phyloP scores from a whole-genome alignment of 2,329 filamentous ascomycete species.

The Aspergillus pseudotamarii region DNA sequence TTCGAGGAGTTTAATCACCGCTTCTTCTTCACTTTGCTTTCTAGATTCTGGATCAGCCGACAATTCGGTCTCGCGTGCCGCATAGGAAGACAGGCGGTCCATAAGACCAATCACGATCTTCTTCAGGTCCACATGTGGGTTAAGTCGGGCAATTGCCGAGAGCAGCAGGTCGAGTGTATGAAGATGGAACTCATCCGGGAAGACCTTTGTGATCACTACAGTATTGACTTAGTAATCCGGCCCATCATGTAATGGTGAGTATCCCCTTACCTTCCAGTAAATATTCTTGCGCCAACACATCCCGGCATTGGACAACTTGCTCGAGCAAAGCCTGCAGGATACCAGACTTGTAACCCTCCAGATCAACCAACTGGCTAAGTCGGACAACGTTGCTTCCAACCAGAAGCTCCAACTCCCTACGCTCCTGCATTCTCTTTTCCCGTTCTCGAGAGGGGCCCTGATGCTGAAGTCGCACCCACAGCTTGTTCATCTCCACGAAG shows the following conservation, averaged over 20 bases:
- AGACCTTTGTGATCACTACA: slow-evolving; percentile 92
- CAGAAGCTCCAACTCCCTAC: slow-evolving; percentile 90
- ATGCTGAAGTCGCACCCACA: slow-evolving; percentile 96
- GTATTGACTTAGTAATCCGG: slow-evolving; percentile 15
- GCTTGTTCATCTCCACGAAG: slow-evolving; percentile 99
- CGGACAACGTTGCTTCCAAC: slow-evolving; percentile 96
- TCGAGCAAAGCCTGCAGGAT: slow-evolving; percentile 89
- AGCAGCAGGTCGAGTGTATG: slow-evolving; percentile 96
- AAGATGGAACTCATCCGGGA: slow-evolving; percentile 96
- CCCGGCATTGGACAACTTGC: slow-evolving; percentile 96
- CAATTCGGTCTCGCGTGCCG: slow-evolving; percentile 79
- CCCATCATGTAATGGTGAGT: background rate
- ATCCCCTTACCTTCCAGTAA: slow-evolving; percentile 70
- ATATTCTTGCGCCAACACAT: slow-evolving; percentile 96
- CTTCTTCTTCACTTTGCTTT: slow-evolving; percentile 80
- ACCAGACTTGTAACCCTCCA: slow-evolving; percentile 88
- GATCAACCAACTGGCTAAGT: slow-evolving; percentile 90
- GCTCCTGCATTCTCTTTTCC: slow-evolving; percentile 89
- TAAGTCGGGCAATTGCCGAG: slow-evolving; percentile 86
- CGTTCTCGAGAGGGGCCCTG: slow-evolving; percentile 95
- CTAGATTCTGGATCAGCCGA: slow-evolving; percentile 71
- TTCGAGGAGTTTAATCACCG: slow-evolving; percentile 75
- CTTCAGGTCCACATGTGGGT: slow-evolving; percentile 97
- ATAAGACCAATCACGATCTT: slow-evolving; percentile 97
- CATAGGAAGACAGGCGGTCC: slow-evolving; percentile 93